Percentiles rank a stretch among this genome's conserved stretches.
Conservation (phyloP, 768 basidiomycete genomes). For the Dioszegia hungarica region DNA sequence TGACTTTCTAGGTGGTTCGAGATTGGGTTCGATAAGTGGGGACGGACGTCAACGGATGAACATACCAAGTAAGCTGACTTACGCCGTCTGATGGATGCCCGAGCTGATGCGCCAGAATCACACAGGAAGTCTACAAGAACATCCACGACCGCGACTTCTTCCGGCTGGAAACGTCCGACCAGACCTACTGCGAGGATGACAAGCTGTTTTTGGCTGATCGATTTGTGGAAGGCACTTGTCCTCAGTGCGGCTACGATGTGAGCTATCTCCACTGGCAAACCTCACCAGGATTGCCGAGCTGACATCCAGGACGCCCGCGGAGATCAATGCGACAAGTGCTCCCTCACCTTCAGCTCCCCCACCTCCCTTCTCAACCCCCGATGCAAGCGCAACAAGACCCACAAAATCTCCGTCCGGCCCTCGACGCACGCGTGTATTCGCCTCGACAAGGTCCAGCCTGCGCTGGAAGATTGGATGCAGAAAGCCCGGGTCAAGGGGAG, state of each 20-base stretch:
- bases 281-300: background rate
- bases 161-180: slow-evolving; percentile 77
- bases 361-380: slow-evolving; percentile 91
- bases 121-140: slow-evolving; percentile 81
- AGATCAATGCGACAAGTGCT: slow-evolving; percentile 94
- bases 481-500: slow-evolving; percentile 70
- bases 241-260: slow-evolving; percentile 81
- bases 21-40: slow-evolving; percentile 93
- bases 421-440: slow-evolving; percentile 90
- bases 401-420: slow-evolving; percentile 66
- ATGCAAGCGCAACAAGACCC: slow-evolving; percentile 77
- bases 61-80: slow-evolving; percentile 70
- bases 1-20: slow-evolving; percentile 70
- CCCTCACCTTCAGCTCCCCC: slow-evolving; percentile 78
- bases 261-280: too few species aligned
- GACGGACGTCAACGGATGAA: slow-evolving; percentile 80
- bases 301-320: slow-evolving; percentile 78
- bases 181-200: slow-evolving; percentile 92
- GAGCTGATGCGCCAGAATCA: slow-evolving; percentile 59
- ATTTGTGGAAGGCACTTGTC: slow-evolving; percentile 96
- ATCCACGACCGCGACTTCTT: slow-evolving; percentile 72
- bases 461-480: slow-evolving; percentile 82
- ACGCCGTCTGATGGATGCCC: background rate
- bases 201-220: slow-evolving; percentile 94
- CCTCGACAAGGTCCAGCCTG: slow-evolving; percentile 74